Evolutionary conservation across 202 grass and related monocot genomes (phyloP).

Genomic region (Tripidium arundinaceum): DNA sequence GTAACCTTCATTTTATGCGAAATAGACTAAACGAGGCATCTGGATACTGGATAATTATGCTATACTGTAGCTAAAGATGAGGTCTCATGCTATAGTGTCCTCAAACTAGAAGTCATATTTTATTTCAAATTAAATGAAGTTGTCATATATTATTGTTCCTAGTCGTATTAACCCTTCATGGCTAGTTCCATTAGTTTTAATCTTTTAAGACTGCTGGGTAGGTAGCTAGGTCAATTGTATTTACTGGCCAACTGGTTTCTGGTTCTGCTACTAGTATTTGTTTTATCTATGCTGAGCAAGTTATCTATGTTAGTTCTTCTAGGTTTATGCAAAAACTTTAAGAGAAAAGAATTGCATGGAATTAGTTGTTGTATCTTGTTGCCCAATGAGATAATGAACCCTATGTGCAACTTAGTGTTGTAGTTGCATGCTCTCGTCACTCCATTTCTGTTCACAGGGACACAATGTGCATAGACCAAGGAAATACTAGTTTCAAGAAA

Average conservation of each 20-base stretch:
- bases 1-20: conserved; percentile 42
- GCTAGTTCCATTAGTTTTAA: not conserved
- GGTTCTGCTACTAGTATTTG: not conserved
- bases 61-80: conserved; percentile 4
- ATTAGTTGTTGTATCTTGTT: not conserved
- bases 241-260: conserved; percentile 6
- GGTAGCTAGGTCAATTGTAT: not conserved
- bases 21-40: conserved; percentile 4
- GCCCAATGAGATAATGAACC: not conserved
- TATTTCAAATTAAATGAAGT: not conserved
- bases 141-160: not conserved
- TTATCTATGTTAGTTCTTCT: not conserved
- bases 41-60: conserved; percentile 21
- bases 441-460: no score
- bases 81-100: conserved; percentile 12
- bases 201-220: not conserved
- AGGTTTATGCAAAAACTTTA: not conserved
- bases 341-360: not conserved
- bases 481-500: no score
- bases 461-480: no score
- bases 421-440: no score
- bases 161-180: not conserved
- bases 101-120: not conserved
- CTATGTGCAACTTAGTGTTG: no score
- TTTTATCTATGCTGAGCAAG: no score